Evolutionary conservation across 2,329 filamentous ascomycete species (phyloP).

Genomic region (Ceratocystis cacaofunesta): DNA sequence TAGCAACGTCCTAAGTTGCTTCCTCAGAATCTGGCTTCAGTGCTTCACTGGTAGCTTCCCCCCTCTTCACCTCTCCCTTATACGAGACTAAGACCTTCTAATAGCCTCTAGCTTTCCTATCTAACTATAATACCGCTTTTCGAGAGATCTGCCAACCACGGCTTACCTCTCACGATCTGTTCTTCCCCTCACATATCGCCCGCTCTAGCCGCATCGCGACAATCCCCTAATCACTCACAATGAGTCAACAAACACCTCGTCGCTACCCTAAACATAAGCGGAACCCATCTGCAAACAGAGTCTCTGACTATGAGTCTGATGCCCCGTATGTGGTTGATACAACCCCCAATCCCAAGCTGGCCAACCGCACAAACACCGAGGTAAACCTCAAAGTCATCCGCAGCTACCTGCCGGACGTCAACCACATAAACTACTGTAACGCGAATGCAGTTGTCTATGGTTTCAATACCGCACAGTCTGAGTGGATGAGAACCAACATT

Average conservation of each 20-base stretch:
- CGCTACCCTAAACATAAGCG: conserved; percentile 27
- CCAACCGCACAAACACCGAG: conserved; percentile 60
- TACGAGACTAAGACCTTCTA: too few species aligned
- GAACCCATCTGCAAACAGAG: conserved; percentile 28
- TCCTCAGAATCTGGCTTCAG: too few species aligned
- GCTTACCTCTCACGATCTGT: neutral
- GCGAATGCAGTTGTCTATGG: conserved; percentile 77
- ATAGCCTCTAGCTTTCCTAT: too few species aligned
- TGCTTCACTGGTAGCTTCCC: neutral
- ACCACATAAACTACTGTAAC: conserved; percentile 61
- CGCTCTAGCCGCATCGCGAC: neutral
- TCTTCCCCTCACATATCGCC: neutral
- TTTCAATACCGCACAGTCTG: conserved; percentile 47
- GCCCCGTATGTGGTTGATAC: conserved; percentile 34
- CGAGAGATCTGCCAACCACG: too few species aligned
- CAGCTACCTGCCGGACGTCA: conserved; percentile 63
- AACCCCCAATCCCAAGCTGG: conserved; percentile 30
- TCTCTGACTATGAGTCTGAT: conserved; percentile 54
- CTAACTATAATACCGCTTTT: too few species aligned
- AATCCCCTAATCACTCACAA: conserved; percentile 19
- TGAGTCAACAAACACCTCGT: conserved; percentile 32
- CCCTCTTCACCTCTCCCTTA: too few species aligned
- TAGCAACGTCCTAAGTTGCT: too few species aligned
- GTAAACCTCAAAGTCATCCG: conserved; percentile 76
- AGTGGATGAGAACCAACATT: conserved; percentile 74